phyloP scores from a whole-genome alignment of 169 alveolate genomes.

The Eimeria tenella region DNA sequence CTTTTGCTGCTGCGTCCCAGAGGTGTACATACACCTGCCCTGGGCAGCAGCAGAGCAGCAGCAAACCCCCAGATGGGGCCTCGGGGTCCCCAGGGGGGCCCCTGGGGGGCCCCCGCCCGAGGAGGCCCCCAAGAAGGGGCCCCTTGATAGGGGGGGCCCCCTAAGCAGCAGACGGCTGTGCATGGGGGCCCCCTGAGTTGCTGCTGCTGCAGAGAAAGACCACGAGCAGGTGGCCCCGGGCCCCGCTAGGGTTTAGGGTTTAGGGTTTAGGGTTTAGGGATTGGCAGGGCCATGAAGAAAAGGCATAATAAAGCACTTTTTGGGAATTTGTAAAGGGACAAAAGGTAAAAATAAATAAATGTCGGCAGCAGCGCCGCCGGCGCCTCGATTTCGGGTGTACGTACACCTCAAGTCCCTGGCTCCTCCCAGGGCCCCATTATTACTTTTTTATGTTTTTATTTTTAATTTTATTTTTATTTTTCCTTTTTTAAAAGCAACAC shows the following conservation, averaged over 20 bases:
- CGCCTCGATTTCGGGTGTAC: too few species aligned
- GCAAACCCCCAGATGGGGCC: background rate
- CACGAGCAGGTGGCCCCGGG: too few species aligned
- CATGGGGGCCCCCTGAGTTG: background rate
- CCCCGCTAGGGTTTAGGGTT: background rate
- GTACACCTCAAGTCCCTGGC: too few species aligned
- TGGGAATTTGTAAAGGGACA: too few species aligned
- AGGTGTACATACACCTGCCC: background rate
- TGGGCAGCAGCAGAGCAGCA: background rate
- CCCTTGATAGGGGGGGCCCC: background rate
- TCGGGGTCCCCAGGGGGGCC: background rate
- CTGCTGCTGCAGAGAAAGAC: too few species aligned
- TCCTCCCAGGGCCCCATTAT: too few species aligned
- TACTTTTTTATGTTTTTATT: too few species aligned
- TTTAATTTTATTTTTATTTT: too few species aligned
- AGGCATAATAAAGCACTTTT: background rate
- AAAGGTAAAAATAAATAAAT: too few species aligned
- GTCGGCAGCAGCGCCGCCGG: too few species aligned
- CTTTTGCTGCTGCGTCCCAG: too few species aligned
- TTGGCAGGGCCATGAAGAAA: background rate
- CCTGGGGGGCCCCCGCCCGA: background rate
- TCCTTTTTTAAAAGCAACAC: too few species aligned
- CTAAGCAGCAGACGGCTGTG: background rate
- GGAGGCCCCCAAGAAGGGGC: conserved; percentile 6
- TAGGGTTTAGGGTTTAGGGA: conserved; percentile 21